phyloP scores from a whole-genome alignment of 2,329 filamentous ascomycete genomes.

The Ophiocordyceps camponoti-floridani region DNA sequence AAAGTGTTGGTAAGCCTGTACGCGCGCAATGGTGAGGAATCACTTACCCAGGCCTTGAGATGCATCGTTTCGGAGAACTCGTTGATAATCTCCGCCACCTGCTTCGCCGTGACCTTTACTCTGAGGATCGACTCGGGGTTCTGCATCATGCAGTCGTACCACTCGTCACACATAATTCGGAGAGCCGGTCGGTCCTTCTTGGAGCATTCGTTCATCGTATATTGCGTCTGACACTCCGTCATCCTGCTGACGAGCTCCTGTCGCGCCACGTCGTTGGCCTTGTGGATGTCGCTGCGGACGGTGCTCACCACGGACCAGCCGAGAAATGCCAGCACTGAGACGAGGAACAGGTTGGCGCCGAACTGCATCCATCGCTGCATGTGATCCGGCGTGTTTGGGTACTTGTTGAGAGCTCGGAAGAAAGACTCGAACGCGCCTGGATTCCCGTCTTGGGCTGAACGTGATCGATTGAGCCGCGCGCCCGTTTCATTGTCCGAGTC shows the following conservation, averaged over 20 bases:
- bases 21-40: neutral
- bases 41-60: constrained; percentile 50
- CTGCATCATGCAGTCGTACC: constrained; percentile 75
- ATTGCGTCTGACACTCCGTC: constrained; percentile 54
- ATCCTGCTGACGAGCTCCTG: constrained; percentile 55
- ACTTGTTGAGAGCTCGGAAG: constrained; percentile 33
- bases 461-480: constrained; percentile 6
- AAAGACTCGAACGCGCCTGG: constrained; percentile 21
- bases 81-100: constrained; percentile 85
- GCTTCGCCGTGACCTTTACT: constrained; percentile 67
- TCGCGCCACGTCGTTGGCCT: constrained; percentile 52
- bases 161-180: constrained; percentile 54
- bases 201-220: constrained; percentile 57
- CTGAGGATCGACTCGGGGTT: constrained; percentile 63
- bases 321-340: constrained; percentile 40
- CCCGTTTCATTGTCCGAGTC: constrained; percentile 22
- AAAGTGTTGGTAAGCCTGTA: neutral
- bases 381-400: constrained; percentile 40
- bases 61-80: constrained; percentile 82
- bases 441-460: constrained; percentile 9
- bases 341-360: constrained; percentile 44
- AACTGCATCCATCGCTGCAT: constrained; percentile 41
- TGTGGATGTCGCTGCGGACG: constrained; percentile 56
- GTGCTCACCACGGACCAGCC: constrained; percentile 52
- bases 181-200: constrained; percentile 52